Conservation (phyloP, 768 basidiomycete species). For the Sistotremastrum suecicum region DNA sequence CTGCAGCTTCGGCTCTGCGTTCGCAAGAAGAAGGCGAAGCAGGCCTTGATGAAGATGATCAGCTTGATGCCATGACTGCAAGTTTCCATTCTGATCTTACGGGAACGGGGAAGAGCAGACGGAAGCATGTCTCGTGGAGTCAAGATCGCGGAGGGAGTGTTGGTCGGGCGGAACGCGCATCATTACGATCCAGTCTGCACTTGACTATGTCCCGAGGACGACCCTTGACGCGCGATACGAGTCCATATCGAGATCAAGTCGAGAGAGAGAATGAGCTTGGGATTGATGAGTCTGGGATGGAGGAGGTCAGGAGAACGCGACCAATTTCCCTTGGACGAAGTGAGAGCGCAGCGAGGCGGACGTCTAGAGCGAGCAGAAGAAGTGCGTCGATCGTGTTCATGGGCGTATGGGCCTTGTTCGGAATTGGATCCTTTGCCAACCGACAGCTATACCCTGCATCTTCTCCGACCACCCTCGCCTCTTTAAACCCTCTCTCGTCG, state of each 20-base stretch:
- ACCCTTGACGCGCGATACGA: conserved; percentile 22
- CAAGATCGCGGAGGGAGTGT: conserved; percentile 40
- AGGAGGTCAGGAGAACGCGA: conserved; percentile 10
- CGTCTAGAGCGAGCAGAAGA: conserved; percentile 52
- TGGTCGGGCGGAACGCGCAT: conserved; percentile 17
- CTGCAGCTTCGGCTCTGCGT: conserved; percentile 54
- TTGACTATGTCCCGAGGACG: conserved; percentile 8
- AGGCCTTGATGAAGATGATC: conserved; percentile 27
- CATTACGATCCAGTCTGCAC: conserved; percentile 11
- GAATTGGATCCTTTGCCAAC: conserved; percentile 38
- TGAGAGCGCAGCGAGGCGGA: conserved; percentile 13
- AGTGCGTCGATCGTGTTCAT: conserved; percentile 75
- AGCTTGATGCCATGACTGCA: conserved; percentile 45
- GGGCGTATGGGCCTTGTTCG: conserved; percentile 60
- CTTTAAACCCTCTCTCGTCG: neutral
- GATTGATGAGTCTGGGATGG: conserved; percentile 13
- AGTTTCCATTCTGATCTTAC: conserved; percentile 61
- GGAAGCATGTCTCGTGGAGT: conserved; percentile 57
- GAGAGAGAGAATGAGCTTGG: conserved; percentile 14
- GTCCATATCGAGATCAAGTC: conserved; percentile 27
- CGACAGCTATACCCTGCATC: neutral
- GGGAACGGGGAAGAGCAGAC: conserved; percentile 26
- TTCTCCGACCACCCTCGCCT: neutral
- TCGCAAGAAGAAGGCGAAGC: conserved; percentile 37
- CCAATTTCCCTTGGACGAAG: conserved; percentile 1